Evolutionary conservation across 1,284 basidiomycete species (phyloP).

Genomic region (Ustilago curta): DNA sequence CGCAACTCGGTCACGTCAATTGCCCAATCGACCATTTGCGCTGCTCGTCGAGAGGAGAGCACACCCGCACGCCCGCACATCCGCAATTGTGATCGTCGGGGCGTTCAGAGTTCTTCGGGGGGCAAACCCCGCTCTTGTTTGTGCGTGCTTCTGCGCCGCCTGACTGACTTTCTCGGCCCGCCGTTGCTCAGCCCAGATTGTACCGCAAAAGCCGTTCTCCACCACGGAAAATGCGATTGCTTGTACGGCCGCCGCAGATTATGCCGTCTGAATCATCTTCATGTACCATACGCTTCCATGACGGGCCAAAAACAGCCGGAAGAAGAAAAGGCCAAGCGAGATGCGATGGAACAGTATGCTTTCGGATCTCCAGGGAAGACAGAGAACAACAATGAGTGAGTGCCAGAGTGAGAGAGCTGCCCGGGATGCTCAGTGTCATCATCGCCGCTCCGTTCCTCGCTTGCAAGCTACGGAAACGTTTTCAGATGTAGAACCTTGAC

Average conservation of each 20-base stretch:
- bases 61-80: not conserved
- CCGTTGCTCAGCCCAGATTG: too few species aligned
- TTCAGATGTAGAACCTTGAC: not conserved
- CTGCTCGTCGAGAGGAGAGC: too few species aligned
- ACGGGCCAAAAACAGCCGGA: not conserved
- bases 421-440: constrained; percentile 18
- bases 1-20: not conserved
- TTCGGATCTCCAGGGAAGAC: not conserved
- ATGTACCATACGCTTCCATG: not conserved
- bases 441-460: constrained; percentile 19
- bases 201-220: too few species aligned
- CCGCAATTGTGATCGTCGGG: not conserved
- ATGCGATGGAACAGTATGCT: not conserved
- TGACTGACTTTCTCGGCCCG: too few species aligned
- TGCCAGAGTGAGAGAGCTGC: not conserved
- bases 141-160: too few species aligned
- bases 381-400: too few species aligned
- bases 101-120: not conserved
- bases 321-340: not conserved
- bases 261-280: too few species aligned
- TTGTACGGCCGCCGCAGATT: too few species aligned
- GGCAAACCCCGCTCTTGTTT: not conserved
- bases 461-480: not conserved
- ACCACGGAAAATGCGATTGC: too few species aligned
- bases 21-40: not conserved